Evolutionary conservation across 1,139 yeast genomes (phyloP).

Genomic region (Suhomyces maxii): DNA sequence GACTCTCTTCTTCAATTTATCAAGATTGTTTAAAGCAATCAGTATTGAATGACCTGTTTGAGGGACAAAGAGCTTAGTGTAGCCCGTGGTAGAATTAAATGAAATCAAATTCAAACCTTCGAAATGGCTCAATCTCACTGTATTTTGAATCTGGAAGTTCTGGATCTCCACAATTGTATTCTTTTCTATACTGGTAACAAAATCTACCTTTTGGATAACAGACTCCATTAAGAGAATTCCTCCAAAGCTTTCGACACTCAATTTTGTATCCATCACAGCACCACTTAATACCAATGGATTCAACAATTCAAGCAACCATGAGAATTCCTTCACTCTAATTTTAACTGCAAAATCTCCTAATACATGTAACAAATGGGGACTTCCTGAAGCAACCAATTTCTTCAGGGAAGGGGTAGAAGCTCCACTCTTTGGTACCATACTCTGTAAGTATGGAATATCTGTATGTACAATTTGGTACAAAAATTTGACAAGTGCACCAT

Average conservation of each 20-base stretch:
- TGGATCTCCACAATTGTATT: constrained; percentile 28
- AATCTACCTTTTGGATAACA: constrained; percentile 23
- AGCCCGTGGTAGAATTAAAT: constrained; percentile 30
- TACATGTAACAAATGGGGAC: neutral
- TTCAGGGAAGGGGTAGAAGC: neutral
- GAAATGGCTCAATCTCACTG: constrained; percentile 17
- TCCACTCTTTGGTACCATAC: constrained; percentile 1
- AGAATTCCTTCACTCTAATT: constrained; percentile 12
- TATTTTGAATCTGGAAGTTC: constrained; percentile 29
- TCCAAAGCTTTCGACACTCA: constrained; percentile 16
- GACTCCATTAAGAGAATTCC: constrained; percentile 21
- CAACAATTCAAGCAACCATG: constrained; percentile 14
- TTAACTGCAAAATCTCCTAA: constrained; percentile 20
- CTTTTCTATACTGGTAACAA: constrained; percentile 13
- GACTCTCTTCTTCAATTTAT: constrained; percentile 16
- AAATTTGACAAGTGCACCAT: constrained; percentile 6
- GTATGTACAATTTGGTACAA: constrained; percentile 16
- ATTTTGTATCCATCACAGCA: constrained; percentile 19
- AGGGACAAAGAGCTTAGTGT: constrained; percentile 34
- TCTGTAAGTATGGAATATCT: constrained; percentile 22
- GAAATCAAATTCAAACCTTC: constrained; percentile 20
- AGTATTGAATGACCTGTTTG: constrained; percentile 25
- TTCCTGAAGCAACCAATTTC: neutral
- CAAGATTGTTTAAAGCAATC: constrained; percentile 9
- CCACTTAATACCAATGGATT: constrained; percentile 20